Evolutionary conservation across 305 asterid genomes (phyloP).

Genomic region (Solanum aculeatissimum): DNA sequence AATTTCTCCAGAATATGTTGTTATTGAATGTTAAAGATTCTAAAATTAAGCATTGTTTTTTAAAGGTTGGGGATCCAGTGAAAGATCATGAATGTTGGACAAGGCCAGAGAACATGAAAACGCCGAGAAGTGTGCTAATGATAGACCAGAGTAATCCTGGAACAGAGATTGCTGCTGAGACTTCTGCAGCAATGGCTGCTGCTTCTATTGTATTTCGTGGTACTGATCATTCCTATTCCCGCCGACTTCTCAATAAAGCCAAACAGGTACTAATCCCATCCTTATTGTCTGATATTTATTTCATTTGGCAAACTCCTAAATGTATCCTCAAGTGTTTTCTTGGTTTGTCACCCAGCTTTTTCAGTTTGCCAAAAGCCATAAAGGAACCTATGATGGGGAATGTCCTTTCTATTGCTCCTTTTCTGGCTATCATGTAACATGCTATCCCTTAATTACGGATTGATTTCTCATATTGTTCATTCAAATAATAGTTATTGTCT

Average conservation of each 20-base stretch:
- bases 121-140: slow-evolving; percentile 42
- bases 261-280: slow-evolving; percentile 15
- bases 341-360: slow-evolving; percentile 30
- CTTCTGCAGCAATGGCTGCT: slow-evolving; percentile 72
- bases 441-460: neutral
- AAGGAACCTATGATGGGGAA: slow-evolving; percentile 80
- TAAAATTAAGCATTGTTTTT: neutral
- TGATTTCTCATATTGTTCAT: neutral
- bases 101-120: slow-evolving; percentile 69
- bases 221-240: slow-evolving; percentile 32
- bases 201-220: slow-evolving; percentile 38
- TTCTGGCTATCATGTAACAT: slow-evolving; percentile 58
- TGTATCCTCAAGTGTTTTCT: neutral
- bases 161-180: slow-evolving; percentile 73
- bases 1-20: neutral
- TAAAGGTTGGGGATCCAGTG: slow-evolving; percentile 71
- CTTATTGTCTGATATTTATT: neutral
- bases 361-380: slow-evolving; percentile 39
- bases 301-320: neutral
- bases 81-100: slow-evolving; percentile 72
- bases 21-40: neutral
- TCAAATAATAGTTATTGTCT: neutral
- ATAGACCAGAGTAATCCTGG: slow-evolving; percentile 50
- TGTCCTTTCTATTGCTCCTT: slow-evolving; percentile 85
- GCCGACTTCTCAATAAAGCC: slow-evolving; percentile 29